phyloP scores from a whole-genome alignment of 805 yeast species.

The Priceomyces fermenticarens region DNA sequence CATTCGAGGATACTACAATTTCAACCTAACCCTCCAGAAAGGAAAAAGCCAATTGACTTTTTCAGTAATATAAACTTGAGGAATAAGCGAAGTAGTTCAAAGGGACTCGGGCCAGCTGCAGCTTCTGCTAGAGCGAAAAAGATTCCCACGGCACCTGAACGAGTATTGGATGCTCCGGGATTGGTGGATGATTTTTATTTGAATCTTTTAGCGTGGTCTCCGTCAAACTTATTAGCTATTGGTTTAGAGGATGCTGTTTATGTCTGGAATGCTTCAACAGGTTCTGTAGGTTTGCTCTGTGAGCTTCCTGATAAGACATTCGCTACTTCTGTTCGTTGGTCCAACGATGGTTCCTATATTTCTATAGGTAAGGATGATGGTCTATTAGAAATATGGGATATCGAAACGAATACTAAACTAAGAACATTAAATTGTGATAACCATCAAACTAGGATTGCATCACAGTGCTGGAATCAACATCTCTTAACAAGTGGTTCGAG shows the following conservation, averaged over 20 bases:
- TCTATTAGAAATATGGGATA: constrained; percentile 88
- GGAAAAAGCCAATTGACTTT: constrained; percentile 34
- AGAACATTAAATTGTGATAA: constrained; percentile 76
- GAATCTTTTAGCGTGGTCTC: constrained; percentile 85
- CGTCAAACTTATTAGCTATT: constrained; percentile 76
- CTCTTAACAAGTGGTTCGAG: constrained; percentile 83
- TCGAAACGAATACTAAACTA: constrained; percentile 67
- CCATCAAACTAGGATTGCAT: constrained; percentile 65
- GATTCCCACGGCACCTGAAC: constrained; percentile 83
- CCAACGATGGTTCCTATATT: constrained; percentile 82
- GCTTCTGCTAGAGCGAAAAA: constrained; percentile 71
- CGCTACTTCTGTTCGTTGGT: constrained; percentile 81
- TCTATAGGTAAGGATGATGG: constrained; percentile 86
- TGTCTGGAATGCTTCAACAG: constrained; percentile 87
- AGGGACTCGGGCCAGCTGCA: constrained; percentile 42
- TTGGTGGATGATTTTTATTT: constrained; percentile 88
- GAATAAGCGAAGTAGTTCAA: constrained; percentile 18
- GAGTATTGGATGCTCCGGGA: constrained; percentile 96
- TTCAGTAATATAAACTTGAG: constrained; percentile 21
- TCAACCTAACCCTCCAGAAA: constrained; percentile 80
- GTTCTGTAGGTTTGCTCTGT: constrained; percentile 66
- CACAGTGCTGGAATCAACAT: constrained; percentile 83
- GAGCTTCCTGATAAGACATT: constrained; percentile 47
- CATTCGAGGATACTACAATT: constrained; percentile 82
- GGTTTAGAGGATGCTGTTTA: constrained; percentile 83